phyloP scores from a whole-genome alignment of 169 alveolate species.

The Eimeria acervulina region DNA sequence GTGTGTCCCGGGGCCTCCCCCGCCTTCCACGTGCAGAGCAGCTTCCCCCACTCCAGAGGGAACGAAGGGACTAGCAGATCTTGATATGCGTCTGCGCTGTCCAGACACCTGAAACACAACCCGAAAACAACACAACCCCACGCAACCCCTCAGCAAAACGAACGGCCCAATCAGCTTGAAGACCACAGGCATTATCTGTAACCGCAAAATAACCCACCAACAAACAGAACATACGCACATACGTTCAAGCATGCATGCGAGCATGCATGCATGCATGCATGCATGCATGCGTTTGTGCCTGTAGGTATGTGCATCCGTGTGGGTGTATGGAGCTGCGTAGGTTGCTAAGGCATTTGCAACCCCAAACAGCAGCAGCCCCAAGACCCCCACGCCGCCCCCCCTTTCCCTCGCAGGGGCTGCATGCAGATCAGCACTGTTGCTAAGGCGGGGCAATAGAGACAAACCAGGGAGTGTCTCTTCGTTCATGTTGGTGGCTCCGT shows the following conservation, averaged over 20 bases:
- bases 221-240: background rate
- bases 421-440: background rate
- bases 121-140: background rate
- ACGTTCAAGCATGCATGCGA: background rate
- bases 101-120: constrained; percentile 4
- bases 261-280: background rate
- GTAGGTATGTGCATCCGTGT: background rate
- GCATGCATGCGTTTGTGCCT: background rate
- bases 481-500: background rate
- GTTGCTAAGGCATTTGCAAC: background rate
- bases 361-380: background rate
- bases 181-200: background rate
- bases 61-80: constrained; percentile 54
- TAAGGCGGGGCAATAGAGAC: background rate
- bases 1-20: background rate
- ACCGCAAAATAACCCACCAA: background rate
- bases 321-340: background rate
- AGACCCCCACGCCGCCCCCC: background rate
- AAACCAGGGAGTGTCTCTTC: background rate
- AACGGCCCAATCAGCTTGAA: background rate
- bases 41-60: constrained; percentile 71
- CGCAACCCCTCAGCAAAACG: background rate
- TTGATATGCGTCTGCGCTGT: constrained; percentile 45
- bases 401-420: background rate
- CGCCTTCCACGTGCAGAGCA: constrained; percentile 61